Percentiles rank a stretch among this genome's conserved stretches.
These are phyloP conservation scores for Sporothrix brunneoviolacea DNA, from an alignment of 2,329 filamentous ascomycete genomes.

Conservation along the genomic window DNA sequence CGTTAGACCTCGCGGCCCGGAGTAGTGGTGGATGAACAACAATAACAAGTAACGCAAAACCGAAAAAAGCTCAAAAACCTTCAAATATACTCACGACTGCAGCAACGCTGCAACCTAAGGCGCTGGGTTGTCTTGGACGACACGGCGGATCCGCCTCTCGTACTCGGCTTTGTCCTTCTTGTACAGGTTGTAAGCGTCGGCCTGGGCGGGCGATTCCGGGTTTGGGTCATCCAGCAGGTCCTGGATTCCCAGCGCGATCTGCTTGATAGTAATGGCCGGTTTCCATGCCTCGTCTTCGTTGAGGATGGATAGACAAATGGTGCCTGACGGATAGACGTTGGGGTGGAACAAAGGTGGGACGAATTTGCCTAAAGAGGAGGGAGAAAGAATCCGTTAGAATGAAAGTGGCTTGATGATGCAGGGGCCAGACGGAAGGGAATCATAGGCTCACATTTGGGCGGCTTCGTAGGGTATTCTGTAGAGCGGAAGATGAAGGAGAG, in stretches of 20 bases:
- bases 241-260: slow-evolving; percentile 93
- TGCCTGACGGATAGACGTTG: slow-evolving; percentile 97
- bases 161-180: slow-evolving; percentile 86
- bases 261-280: slow-evolving; percentile 96
- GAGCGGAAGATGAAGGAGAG: slow-evolving; percentile 17
- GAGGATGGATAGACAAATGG: slow-evolving; percentile 91
- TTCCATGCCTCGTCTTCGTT: slow-evolving; percentile 99
- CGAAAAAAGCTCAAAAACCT: neutral
- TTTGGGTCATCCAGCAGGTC: slow-evolving; percentile 95
- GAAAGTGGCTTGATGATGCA: too few species aligned
- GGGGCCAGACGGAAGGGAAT: neutral
- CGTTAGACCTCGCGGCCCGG: too few species aligned
- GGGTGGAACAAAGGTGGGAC: slow-evolving; percentile 93
- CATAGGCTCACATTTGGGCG: slow-evolving; percentile 80
- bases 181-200: slow-evolving; percentile 94
- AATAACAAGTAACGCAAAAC: neutral
- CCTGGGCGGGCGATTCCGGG: slow-evolving; percentile 91
- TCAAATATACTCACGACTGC: neutral
- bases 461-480: slow-evolving; percentile 94
- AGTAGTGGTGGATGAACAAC: neutral
- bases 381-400: neutral
- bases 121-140: slow-evolving; percentile 84
- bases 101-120: slow-evolving; percentile 38
- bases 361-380: slow-evolving; percentile 69
- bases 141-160: slow-evolving; percentile 76